A percentile compares a stretch with the other conserved stretches of the same genome.
phyloP scores from a whole-genome alignment of 345 rosid species.

The Bruguiera gymnorhiza region DNA sequence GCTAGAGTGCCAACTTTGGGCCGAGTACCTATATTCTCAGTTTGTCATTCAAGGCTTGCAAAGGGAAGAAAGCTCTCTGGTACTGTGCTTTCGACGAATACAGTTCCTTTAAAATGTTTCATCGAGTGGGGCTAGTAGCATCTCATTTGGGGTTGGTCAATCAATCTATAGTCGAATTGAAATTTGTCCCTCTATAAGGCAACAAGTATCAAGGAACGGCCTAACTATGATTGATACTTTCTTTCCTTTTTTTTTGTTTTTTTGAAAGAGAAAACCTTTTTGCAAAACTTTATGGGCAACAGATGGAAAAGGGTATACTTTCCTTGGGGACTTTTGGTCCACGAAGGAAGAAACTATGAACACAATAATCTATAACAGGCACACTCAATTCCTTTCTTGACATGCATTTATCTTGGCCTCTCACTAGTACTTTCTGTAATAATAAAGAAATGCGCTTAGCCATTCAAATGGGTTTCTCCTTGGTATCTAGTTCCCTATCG shows the following conservation, averaged over 20 bases:
- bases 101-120: too few species aligned
- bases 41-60: too few species aligned
- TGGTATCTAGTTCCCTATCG: constrained; percentile 21
- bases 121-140: too few species aligned
- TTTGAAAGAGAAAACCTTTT: background rate
- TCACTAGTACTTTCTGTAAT: background rate
- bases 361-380: background rate
- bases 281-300: background rate
- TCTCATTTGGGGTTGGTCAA: too few species aligned
- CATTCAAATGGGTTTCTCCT: constrained; percentile 16
- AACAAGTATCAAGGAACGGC: background rate
- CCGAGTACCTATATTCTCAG: too few species aligned
- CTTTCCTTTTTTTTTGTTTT: too few species aligned
- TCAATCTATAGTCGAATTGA: too few species aligned
- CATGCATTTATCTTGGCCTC: background rate
- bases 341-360: background rate
- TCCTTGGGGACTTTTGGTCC: background rate
- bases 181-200: too few species aligned
- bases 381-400: constrained; percentile 21
- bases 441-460: background rate
- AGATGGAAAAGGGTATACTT: constrained; percentile 2
- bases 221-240: background rate
- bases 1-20: too few species aligned
- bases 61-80: too few species aligned
- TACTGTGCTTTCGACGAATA: too few species aligned